Evolutionary conservation across 2,329 filamentous ascomycete species (phyloP).

Genomic region (Geosmithia morbida): DNA sequence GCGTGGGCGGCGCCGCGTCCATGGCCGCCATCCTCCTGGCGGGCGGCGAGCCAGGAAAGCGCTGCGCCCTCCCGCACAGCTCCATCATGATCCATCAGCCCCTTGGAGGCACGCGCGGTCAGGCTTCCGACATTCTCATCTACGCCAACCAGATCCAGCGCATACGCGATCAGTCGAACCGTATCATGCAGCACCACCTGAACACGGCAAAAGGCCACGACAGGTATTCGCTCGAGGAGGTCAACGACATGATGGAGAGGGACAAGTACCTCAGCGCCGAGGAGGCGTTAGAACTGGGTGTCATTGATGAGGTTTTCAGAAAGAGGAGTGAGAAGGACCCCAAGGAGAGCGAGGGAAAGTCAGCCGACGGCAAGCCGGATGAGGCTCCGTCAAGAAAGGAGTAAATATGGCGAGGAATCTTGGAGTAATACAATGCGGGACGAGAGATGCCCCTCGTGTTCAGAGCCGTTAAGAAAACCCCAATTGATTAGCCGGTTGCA

Average conservation of each 20-base stretch:
- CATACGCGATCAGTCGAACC: constrained; percentile 71
- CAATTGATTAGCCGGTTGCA: too few relatives aligned
- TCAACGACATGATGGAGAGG: constrained; percentile 91
- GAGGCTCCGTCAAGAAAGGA: too few relatives aligned
- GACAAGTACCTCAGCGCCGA: constrained; percentile 87
- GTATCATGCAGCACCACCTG: constrained; percentile 77
- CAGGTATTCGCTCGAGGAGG: constrained; percentile 64
- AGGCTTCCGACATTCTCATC: constrained; percentile 75
- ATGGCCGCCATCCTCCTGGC: constrained; percentile 87
- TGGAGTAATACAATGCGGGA: too few relatives aligned
- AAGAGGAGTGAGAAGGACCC: constrained; percentile 33
- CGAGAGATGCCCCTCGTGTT: too few relatives aligned
- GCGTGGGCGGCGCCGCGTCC: constrained; percentile 82
- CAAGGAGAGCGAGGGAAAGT: constrained; percentile 15
- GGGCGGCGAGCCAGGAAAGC: constrained; percentile 71
- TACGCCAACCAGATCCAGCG: constrained; percentile 94
- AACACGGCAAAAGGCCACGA: constrained; percentile 63
- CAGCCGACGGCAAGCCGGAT: background rate
- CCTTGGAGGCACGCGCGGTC: constrained; percentile 54
- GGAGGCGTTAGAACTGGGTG: constrained; percentile 79
- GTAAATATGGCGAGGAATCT: too few relatives aligned
- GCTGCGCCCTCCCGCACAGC: constrained; percentile 83
- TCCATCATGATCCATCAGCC: constrained; percentile 98
- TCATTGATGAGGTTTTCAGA: constrained; percentile 79
- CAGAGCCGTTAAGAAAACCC: too few relatives aligned